Evolutionary conservation across 176 grass and related monocot genomes (phyloP).

Genomic region (Guadua angustifolia): DNA sequence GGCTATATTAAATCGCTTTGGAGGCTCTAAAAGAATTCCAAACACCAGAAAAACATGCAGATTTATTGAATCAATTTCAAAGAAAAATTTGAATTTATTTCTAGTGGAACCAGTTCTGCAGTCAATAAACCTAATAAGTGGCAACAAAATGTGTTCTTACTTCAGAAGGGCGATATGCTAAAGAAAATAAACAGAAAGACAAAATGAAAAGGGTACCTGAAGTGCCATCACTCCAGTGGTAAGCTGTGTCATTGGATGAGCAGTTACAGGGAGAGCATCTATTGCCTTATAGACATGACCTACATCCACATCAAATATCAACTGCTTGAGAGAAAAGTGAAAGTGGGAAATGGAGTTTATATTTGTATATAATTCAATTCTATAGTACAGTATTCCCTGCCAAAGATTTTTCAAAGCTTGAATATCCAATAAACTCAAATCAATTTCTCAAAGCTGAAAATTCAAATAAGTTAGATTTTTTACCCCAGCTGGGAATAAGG

Average conservation of each 20-base stretch:
- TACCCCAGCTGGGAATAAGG: not conserved
- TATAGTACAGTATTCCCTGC: not conserved
- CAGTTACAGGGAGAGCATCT: slow-evolving; percentile 79
- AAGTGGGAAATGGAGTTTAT: not conserved
- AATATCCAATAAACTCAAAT: slow-evolving; percentile 1
- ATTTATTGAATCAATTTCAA: not conserved
- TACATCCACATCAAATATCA: slow-evolving; percentile 51
- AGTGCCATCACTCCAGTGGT: slow-evolving; percentile 95
- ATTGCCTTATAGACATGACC: slow-evolving; percentile 90
- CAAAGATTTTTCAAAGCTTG: not conserved
- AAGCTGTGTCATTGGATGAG: slow-evolving; percentile 98
- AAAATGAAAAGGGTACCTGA: slow-evolving; percentile 57
- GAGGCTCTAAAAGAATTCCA: not conserved
- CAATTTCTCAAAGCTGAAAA: not conserved
- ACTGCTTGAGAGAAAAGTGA: not conserved
- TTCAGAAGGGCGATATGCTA: slow-evolving; percentile 20
- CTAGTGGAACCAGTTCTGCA: not conserved
- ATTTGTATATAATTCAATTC: not conserved
- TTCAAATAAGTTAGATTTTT: not conserved
- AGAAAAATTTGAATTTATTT: slow-evolving; percentile 7
- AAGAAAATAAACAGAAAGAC: not conserved
- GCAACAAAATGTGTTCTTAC: not conserved
- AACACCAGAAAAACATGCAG: not conserved
- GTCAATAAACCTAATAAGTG: not conserved
- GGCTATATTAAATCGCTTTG: not conserved